Evolutionary conservation across 768 basidiomycete genomes (phyloP), one percentile per base, ranked within the genome.

Genomic region (Mycena latifolia): DNA sequence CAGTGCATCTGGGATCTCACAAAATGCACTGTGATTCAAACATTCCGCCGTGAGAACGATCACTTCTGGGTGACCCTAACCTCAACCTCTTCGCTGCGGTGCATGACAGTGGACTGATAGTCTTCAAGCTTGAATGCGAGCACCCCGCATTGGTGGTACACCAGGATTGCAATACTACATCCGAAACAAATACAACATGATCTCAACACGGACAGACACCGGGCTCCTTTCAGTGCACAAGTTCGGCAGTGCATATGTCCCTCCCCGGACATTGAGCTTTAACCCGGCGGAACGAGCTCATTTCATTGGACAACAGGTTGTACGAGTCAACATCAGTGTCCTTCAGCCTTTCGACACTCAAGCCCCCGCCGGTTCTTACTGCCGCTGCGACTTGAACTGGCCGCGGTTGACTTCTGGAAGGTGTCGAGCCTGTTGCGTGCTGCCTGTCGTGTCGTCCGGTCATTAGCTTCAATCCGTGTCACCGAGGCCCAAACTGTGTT

Each of bases 111-210:
- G 98, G 98, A 63, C 83, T 99, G 66, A 99, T 99, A 69, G 98
- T 99, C 45, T 99, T 98, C 89, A 99, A 99, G 80, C 90, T 99
- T 52, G 98, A 99, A 76, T 91, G 98, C 53, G 98, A 99, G 80
- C 89, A 98, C 6, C 98, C 98, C 7, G 96, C 98, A 0, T 99
- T 98, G 77, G 88, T 95, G 0, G 88, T 98, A 29, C 92, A 96
- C 71, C 91, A 90, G 64, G 96, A 99, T 76, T 90, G 0, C 81
- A 99, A 17, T 98, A 94, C 82, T 99, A 99, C 78, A 89, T 99
- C 67, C 92, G 96, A 47, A 97, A 99, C 85, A 99, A 99, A 85
- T 94, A 97, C 72, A 96, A 98, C 59, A 96, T 77, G 98, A 99
- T 79, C 91, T 99, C 78, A 89, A 89, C 72, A 92, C 90, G 9